Evolutionary conservation across 441 rosid species (phyloP).

Genomic region (Gossypium schwendimanii): DNA sequence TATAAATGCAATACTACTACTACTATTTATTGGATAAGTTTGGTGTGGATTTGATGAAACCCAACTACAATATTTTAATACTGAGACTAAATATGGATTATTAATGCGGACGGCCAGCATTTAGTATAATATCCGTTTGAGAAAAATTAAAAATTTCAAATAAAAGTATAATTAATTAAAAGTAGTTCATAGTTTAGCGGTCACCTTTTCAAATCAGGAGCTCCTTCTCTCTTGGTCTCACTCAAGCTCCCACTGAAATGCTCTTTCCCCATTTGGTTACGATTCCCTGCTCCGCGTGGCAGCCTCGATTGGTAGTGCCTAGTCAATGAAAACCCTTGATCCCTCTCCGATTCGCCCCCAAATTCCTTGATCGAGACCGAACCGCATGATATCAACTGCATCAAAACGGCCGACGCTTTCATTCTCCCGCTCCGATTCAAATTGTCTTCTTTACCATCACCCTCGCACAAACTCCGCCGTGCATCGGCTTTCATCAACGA

Average conservation of each 20-base stretch:
- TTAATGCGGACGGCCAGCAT: slow-evolving; percentile 10
- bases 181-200: not conserved
- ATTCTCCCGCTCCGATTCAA: slow-evolving; percentile 46
- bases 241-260: slow-evolving; percentile 88
- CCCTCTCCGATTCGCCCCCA: slow-evolving; percentile 52
- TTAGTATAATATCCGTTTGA: not conserved
- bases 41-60: not conserved
- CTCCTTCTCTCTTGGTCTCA: slow-evolving; percentile 61
- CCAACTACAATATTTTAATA: not conserved
- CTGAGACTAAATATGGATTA: not conserved
- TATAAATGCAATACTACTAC: no score
- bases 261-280: slow-evolving; percentile 56
- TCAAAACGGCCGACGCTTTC: slow-evolving; percentile 70
- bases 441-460: slow-evolving; percentile 21
- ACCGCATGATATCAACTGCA: slow-evolving; percentile 90
- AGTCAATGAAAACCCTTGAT: slow-evolving; percentile 57
- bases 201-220: slow-evolving; percentile 58
- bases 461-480: slow-evolving; percentile 39
- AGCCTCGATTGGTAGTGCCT: slow-evolving; percentile 40
- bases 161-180: not conserved
- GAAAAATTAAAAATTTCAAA: no score
- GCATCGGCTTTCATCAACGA: slow-evolving; percentile 72
- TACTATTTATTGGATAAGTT: no score
- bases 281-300: slow-evolving; percentile 40
- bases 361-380: slow-evolving; percentile 78